phyloP scores from a whole-genome alignment of 176 grass and related monocot species.

The Eragrostis nindensis region DNA sequence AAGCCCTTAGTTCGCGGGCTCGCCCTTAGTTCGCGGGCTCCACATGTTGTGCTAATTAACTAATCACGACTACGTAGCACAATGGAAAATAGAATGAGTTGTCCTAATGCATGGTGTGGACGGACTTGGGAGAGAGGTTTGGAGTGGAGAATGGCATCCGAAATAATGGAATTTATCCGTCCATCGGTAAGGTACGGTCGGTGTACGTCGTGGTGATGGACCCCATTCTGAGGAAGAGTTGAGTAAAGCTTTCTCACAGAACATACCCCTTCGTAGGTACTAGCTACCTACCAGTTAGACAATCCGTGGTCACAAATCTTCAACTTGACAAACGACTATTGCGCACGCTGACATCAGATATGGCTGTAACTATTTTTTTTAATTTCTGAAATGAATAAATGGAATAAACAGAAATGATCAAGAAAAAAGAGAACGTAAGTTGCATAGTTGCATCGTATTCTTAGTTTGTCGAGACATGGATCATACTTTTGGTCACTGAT shows the following conservation, averaged over 20 bases:
- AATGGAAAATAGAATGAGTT: background rate
- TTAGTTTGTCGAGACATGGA: too few species aligned
- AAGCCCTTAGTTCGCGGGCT: too few species aligned
- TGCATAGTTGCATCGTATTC: too few species aligned
- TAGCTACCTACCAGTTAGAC: background rate
- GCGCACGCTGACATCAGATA: background rate
- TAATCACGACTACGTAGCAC: slow-evolving; percentile 32
- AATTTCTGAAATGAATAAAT: background rate
- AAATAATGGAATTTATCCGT: background rate
- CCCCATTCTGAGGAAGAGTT: too few species aligned
- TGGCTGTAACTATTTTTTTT: too few species aligned
- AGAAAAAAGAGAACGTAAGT: too few species aligned
- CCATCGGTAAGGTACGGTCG: slow-evolving; percentile 22
- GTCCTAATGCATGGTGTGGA: background rate
- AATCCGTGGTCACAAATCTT: background rate
- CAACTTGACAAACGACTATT: background rate
- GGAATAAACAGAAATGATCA: background rate
- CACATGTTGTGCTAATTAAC: slow-evolving; percentile 27
- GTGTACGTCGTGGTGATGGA: background rate
- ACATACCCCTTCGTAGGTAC: slow-evolving; percentile 14
- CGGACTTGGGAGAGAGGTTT: slow-evolving; percentile 21
- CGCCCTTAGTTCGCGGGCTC: slow-evolving; percentile 31
- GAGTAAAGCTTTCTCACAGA: background rate
- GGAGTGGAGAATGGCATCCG: slow-evolving; percentile 2
- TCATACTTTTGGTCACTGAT: background rate